Evolutionary conservation across 2,329 filamentous ascomycete species (phyloP), one percentile per base, ranked within the genome.

Genomic region (Ustulina deusta): DNA sequence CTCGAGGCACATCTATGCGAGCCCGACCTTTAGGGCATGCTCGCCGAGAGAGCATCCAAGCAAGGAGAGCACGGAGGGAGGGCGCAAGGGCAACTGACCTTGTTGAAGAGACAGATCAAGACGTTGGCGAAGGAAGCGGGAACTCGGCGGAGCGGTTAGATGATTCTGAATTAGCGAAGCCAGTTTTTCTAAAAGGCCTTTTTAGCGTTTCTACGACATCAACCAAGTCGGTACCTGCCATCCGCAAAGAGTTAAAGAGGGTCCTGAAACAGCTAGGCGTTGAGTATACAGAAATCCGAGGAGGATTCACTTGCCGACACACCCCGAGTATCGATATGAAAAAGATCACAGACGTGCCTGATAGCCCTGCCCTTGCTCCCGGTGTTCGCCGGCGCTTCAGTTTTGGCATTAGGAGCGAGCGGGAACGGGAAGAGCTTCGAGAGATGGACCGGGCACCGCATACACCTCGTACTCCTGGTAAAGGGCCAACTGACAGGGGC

Each of bases 141-240:
- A 79, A 85, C 32, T 90, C 89, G 9, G 88, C 85, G 1, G 89
- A 91, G 46, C 82, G 87, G 27, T 79, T 90, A 10, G 86, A 89
- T 69, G 89, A 88, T 72, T 90, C 91, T 5, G 93, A 97, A 72
- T 88, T 95, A 68, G 90, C 95, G 61, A 97, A 97, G 79, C 96
- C 96, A 0, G 96, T 98, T 2, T 98, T 92, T 79, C 87, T 99
- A 65, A 99, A 98, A 80, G 96, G 96, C 4, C 85, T 99, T 20
- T 98, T 99, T 82, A 98, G 95, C 75, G 96, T 98, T 61, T 97
- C 93, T 3, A 99, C 96, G 0, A 99, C 96, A 6, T 97, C 94
- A 65, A 96, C 91, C 76, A 97, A 97, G 77, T 93, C 95, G 0
- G 88, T 98, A 11, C 84, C 90, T 0, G 89, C 93, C 66, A 99